These are phyloP conservation scores for Clohesyomyces aquaticus DNA, from an alignment of 495 filamentous ascomycete species.

Conservation along the genomic window DNA sequence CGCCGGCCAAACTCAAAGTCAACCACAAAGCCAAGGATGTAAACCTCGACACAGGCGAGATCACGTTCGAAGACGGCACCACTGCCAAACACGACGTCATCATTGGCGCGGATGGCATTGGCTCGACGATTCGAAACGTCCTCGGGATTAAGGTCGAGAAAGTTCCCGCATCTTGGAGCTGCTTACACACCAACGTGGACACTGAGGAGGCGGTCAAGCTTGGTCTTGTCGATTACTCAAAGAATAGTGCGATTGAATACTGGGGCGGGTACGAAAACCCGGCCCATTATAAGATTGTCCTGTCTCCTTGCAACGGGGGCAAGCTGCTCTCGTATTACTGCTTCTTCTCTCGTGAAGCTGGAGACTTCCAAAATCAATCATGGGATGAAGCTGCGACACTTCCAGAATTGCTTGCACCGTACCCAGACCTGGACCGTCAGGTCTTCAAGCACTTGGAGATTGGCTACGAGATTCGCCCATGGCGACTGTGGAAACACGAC, in stretches of 20 bases:
- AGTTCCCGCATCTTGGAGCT: constrained; percentile 52
- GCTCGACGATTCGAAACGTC: constrained; percentile 49
- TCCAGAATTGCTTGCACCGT: constrained; percentile 31
- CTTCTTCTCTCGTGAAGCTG: constrained; percentile 41
- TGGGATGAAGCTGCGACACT: constrained; percentile 3
- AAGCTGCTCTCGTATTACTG: constrained; percentile 44
- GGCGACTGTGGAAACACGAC: constrained; percentile 52
- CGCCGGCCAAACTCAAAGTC: constrained; percentile 50
- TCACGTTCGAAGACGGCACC: constrained; percentile 21
- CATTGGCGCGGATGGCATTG: constrained; percentile 46
- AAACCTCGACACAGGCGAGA: constrained; percentile 40
- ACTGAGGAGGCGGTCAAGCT: constrained; percentile 15
- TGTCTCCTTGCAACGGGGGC: constrained; percentile 40
- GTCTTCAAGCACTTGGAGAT: constrained; percentile 25
- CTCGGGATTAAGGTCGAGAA: constrained; percentile 54
- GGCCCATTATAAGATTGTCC: constrained; percentile 29
- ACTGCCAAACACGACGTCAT: constrained; percentile 44
- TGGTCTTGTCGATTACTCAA: constrained; percentile 1
- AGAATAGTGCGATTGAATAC: constrained; percentile 39
- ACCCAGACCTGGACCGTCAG: constrained; percentile 34
- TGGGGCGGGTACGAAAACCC: constrained; percentile 43
- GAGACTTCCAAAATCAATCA: constrained; percentile 3
- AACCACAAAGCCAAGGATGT: constrained; percentile 49
- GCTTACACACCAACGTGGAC: constrained; percentile 51
- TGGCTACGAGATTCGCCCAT: constrained; percentile 52